Evolutionary conservation across 2,329 filamentous ascomycete genomes (phyloP), one percentile per base, ranked within the genome.

Genomic region (Exophiala xenobiotica): DNA sequence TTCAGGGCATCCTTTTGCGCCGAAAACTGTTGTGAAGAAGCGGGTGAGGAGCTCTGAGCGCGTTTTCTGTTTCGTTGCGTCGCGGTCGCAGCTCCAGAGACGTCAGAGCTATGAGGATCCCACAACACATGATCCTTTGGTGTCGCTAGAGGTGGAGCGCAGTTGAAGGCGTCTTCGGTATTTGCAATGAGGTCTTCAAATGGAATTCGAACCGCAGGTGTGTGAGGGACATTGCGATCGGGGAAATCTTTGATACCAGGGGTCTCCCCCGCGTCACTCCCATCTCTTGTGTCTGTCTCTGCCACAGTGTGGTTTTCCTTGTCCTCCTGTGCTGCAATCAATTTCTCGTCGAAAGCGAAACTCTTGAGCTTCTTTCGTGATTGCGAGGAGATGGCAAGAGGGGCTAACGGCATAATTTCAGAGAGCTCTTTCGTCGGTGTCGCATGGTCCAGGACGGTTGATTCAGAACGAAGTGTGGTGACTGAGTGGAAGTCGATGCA

Each of bases 41-140:
- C 70, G 1, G 87, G 87, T 0, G 88, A 90, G 9, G 87, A 89
- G 69, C 86, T 90, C 60, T 82, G 79, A 12, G 85, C 82, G 49
- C 88, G 79, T 67, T 90, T 91, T 60, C 76, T 80, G 55, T 75
- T 75, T 62, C 68, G 54, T 50, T 68, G 65, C 41, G 65, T 67
- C 63, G 71, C 70, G 72, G 71, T 68, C 74, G 77, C 46, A 74
- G 78, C 45, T 73, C 78, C 54, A 45, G 68, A 65, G 3, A 65
- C 62, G 47, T 70, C 69, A 2, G 72, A 70, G 52, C 69, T 74
- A 27, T 63, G 61, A 33, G 73, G 72, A 9, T 69, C 67, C 82
- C 82, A 85, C 42, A 76, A 74, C 38, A 85, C 72, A 61, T 81
- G 78, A 56, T 85, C 82, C 56, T 82, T 78, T 0, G 81, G 82